Percentiles rank a stretch among this genome's conserved stretches.
These are phyloP conservation scores for Carex pumila DNA, from an alignment of 176 grass and related monocot species.

Conservation along the genomic window DNA sequence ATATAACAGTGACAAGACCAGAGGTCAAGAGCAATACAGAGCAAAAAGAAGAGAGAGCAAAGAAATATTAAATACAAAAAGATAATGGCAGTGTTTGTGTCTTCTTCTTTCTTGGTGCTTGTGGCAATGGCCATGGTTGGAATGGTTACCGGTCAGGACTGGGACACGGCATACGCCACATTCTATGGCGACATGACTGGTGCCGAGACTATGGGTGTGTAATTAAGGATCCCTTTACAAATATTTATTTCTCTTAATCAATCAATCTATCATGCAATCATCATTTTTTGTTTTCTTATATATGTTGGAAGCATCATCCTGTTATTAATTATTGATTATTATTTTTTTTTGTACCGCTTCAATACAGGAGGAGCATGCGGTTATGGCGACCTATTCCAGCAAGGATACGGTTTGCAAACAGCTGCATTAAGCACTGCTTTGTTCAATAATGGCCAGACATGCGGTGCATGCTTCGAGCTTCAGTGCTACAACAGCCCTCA, in stretches of 20 bases:
- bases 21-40: not conserved
- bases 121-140: not conserved
- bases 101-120: constrained; percentile 2
- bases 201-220: constrained; percentile 24
- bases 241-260: not conserved
- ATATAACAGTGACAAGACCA: constrained; percentile 6
- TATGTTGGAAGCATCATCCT: not conserved
- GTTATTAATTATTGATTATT: not conserved
- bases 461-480: constrained; percentile 35
- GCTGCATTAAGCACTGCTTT: constrained; percentile 29
- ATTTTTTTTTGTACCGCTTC: not conserved
- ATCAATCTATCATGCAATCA: not conserved
- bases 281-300: not conserved
- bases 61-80: not conserved
- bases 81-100: not conserved
- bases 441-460: constrained; percentile 31
- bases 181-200: constrained; percentile 40
- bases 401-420: constrained; percentile 33
- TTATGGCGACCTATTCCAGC: constrained; percentile 21
- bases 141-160: not conserved
- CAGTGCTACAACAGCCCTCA: constrained; percentile 15
- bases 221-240: not conserved
- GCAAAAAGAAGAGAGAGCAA: not conserved
- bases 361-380: constrained; percentile 24
- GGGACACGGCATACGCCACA: constrained; percentile 30